phyloP scores from a whole-genome alignment of 1,139 yeast species.

The Nakaseomyces delphensis region DNA sequence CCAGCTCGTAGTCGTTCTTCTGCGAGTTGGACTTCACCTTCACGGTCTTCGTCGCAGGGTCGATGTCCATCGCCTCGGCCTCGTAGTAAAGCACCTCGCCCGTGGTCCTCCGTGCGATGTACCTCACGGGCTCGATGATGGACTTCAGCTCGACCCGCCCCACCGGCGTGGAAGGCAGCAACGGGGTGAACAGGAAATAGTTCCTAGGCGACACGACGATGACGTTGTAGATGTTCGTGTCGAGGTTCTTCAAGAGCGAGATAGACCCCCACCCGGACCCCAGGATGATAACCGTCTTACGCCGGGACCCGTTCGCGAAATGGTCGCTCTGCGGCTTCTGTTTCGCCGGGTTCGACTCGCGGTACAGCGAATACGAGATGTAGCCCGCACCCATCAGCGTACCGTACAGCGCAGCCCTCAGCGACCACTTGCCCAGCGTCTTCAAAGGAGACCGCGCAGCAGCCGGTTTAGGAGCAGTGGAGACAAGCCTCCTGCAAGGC shows the following conservation, averaged over 20 bases:
- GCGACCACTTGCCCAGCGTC: slow-evolving; percentile 23
- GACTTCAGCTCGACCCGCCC: slow-evolving; percentile 89
- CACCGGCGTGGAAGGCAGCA: slow-evolving; percentile 88
- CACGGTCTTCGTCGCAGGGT: slow-evolving; percentile 54
- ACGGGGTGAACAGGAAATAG: slow-evolving; percentile 88
- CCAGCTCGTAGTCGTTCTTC: slow-evolving; percentile 37
- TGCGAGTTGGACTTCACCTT: slow-evolving; percentile 40
- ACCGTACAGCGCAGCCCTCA: slow-evolving; percentile 35
- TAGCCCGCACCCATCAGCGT: slow-evolving; percentile 40
- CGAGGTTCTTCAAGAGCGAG: slow-evolving; percentile 72
- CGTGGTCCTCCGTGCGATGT: slow-evolving; percentile 60
- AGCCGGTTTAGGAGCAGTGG: too few species aligned
- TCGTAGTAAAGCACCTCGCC: slow-evolving; percentile 81
- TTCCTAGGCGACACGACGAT: slow-evolving; percentile 88
- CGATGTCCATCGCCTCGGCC: slow-evolving; percentile 83
- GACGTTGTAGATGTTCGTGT: slow-evolving; percentile 79
- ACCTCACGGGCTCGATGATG: slow-evolving; percentile 76
- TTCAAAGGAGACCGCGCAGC: slow-evolving; percentile 3
- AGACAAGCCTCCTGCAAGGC: too few species aligned
- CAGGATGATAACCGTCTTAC: slow-evolving; percentile 79
- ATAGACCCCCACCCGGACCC: slow-evolving; percentile 96
- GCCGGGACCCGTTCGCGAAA: slow-evolving; percentile 60
- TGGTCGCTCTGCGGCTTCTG: slow-evolving; percentile 54
- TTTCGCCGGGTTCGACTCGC: slow-evolving; percentile 51
- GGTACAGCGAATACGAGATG: slow-evolving; percentile 48